phyloP scores from a whole-genome alignment of 225 moss, liverwort and hornwort genomes.

The Polytrichum formosum region DNA sequence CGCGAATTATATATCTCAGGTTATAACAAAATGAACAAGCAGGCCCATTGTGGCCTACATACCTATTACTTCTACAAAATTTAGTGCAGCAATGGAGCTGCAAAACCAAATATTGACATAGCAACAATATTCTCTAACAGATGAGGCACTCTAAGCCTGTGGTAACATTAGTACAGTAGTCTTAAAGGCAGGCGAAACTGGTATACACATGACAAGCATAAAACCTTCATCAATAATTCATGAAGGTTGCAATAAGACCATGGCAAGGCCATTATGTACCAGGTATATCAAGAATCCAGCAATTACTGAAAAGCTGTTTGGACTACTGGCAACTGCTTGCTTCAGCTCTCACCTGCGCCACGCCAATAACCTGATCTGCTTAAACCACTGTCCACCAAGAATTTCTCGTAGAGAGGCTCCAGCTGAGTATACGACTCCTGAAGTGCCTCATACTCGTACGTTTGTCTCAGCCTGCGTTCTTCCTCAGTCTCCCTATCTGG shows the following conservation, averaged over 20 bases:
- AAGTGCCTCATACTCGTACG: slow-evolving; percentile 64
- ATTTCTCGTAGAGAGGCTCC: slow-evolving; percentile 63
- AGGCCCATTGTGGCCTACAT: no score
- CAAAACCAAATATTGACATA: no score
- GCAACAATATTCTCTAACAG: no score
- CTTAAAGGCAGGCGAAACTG: not conserved
- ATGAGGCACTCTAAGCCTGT: no score
- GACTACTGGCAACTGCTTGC: not conserved
- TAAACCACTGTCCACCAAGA: slow-evolving; percentile 76
- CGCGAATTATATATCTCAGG: no score
- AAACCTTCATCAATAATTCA: not conserved
- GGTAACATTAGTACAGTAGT: not conserved
- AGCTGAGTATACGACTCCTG: slow-evolving; percentile 67
- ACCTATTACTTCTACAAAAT: no score
- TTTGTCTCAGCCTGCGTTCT: slow-evolving; percentile 47
- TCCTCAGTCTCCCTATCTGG: slow-evolving; percentile 44
- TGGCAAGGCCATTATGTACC: not conserved
- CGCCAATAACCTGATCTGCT: slow-evolving; percentile 74
- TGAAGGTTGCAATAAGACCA: not conserved
- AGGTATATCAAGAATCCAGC: not conserved
- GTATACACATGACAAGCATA: not conserved
- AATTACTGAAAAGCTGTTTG: not conserved
- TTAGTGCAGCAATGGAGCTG: no score
- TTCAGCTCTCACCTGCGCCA: slow-evolving; percentile 33
- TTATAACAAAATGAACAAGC: no score